Evolutionary conservation across 345 rosid genomes (phyloP), one percentile per base, ranked within the genome.

Genomic region (Pistacia atlantica): DNA sequence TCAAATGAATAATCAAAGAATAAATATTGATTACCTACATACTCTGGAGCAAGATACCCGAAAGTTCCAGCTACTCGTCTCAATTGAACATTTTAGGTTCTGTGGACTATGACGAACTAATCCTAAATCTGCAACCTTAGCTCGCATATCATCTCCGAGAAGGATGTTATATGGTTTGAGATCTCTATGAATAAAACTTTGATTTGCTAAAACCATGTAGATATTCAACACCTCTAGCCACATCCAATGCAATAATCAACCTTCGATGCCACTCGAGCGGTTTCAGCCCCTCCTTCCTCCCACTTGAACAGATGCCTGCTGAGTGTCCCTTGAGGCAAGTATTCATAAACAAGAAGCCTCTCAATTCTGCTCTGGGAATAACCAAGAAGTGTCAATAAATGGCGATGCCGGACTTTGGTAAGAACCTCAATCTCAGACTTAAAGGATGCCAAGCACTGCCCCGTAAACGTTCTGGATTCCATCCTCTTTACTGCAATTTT

Each of bases 181-280:
- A 82, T 89, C 90, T 68, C 92, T 81, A 14, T 89, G 92, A 48
- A 89, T 89, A 77, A 87, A 89, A 72, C 89, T 84, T 72, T 84
- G 88, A 20, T 87, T 86, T 10, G 90, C 92, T 55, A 86, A 76
- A 76, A 38, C 80, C 65, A 80, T 86, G 92, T 7, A 87, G 77
- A 84, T 89, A 89, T 66, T 89, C 90, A 3, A 89, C 90, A 31
- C 33, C 33, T 31, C 33, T 31, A 31, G 33, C 33, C 33, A 31
- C 33, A 31, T 31, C 33, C 33, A 51, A 84, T 46, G 87, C 90
- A 75, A 85, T 83, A 37, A 77, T 76, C 75, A 87, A 73, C 63
- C 90, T 80, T 75, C 86, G 81, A 22, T 78, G 72, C 89, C 92
- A 89, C 49, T 83, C 85, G 4, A 87, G 81, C 5, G 88, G 86